Conservation (phyloP, 345 rosid species). For the Gossypium thurberi region DNA sequence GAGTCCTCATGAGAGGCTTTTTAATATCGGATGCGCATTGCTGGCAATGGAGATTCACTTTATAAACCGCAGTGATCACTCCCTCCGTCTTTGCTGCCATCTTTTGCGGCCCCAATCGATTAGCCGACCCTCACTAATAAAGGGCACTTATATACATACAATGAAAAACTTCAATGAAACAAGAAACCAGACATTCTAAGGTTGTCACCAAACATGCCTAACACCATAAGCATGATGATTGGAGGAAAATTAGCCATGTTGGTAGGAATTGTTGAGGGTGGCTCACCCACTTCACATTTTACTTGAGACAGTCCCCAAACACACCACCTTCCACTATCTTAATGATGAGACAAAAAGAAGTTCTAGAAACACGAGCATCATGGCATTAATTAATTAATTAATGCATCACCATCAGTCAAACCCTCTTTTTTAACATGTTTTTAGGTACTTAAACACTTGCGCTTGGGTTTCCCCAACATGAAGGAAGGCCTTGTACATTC, state of each 20-base stretch:
- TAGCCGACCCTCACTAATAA: neutral
- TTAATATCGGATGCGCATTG: constrained; percentile 61
- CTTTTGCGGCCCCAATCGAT: neutral
- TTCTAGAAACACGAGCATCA: no score
- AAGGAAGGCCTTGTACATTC: no score
- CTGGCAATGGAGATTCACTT: constrained; percentile 73
- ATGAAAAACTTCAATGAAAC: neutral
- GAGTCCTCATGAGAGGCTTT: constrained; percentile 51
- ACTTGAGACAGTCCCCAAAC: constrained; percentile 3
- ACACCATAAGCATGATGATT: neutral
- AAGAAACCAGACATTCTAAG: neutral
- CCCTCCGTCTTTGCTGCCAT: constrained; percentile 39
- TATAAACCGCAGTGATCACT: constrained; percentile 55
- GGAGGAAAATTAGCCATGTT: neutral
- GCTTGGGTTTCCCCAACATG: no score
- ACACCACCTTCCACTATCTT: no score
- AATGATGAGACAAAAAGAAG: no score
- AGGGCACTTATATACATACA: neutral
- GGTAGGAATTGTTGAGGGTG: constrained; percentile 26
- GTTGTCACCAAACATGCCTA: neutral
- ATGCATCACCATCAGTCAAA: no score
- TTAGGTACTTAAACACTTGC: no score
- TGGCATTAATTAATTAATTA: no score
- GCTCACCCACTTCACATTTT: constrained; percentile 22
- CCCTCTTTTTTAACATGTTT: no score